phyloP scores from a whole-genome alignment of 108 stramenopile genomes.

The Halocafeteria seosinensis region DNA sequence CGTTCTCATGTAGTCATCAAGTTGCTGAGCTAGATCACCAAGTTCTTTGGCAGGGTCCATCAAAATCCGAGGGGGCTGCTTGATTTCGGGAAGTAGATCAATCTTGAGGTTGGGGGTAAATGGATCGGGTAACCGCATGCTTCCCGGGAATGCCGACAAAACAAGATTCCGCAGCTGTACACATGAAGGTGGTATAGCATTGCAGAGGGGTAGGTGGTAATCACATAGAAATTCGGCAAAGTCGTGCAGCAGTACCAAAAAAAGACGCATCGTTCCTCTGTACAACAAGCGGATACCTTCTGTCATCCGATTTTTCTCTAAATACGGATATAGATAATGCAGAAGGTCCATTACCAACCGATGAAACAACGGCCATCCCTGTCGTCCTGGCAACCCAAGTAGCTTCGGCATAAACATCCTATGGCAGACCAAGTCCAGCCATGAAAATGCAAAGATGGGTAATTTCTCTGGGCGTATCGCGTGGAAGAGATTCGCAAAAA shows the following conservation, averaged over 20 bases:
- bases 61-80: constrained; percentile 62
- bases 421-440: constrained; percentile 91
- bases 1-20: constrained; percentile 61
- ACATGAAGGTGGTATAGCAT: constrained; percentile 85
- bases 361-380: constrained; percentile 79
- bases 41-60: constrained; percentile 44
- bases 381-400: constrained; percentile 58
- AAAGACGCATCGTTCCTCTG: constrained; percentile 81
- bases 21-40: constrained; percentile 43
- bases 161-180: constrained; percentile 91
- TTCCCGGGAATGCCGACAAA: constrained; percentile 85
- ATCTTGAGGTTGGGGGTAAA: constrained; percentile 96
- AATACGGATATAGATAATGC: constrained; percentile 72
- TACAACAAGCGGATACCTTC: constrained; percentile 73
- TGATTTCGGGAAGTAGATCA: constrained; percentile 79
- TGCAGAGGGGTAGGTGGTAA: constrained; percentile 86
- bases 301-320: constrained; percentile 56
- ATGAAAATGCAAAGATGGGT: constrained; percentile 86
- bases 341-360: constrained; percentile 82
- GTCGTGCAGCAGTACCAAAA: constrained; percentile 90
- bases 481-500: constrained; percentile 75
- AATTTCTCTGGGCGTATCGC: constrained; percentile 75
- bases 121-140: constrained; percentile 87
- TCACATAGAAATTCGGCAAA: constrained; percentile 86
- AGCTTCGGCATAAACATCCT: constrained; percentile 82